phyloP scores from a whole-genome alignment of 1,139 yeast species.

The Casaregolazyma lundiana region DNA sequence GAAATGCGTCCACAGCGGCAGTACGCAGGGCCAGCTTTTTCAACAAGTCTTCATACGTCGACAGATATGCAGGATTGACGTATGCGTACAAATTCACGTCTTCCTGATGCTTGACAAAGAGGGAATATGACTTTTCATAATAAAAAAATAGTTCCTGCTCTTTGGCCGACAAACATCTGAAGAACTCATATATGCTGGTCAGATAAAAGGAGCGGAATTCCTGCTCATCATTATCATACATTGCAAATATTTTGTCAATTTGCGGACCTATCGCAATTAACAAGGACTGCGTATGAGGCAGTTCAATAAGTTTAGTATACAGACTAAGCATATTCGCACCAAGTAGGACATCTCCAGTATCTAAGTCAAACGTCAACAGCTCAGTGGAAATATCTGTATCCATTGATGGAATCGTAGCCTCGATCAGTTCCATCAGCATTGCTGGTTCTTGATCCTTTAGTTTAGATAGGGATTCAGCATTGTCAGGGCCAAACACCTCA shows the following conservation, averaged over 20 bases:
- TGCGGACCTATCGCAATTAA: conserved; percentile 15
- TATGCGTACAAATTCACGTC: conserved; percentile 4
- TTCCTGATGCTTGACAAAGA: background rate
- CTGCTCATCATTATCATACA: conserved; percentile 16
- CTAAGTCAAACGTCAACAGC: conserved; percentile 16
- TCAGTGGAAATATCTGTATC: conserved; percentile 17
- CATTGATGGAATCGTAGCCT: conserved; percentile 18
- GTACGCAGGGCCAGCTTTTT: conserved; percentile 5
- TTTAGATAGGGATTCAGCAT: background rate
- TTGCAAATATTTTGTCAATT: conserved; percentile 17
- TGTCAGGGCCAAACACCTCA: conserved; percentile 1
- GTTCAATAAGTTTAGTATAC: conserved; percentile 21
- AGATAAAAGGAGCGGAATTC: conserved; percentile 16
- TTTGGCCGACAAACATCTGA: conserved; percentile 22
- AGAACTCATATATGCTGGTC: conserved; percentile 22
- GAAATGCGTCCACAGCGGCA: conserved; percentile 2
- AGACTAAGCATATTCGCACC: conserved; percentile 21
- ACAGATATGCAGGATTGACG: conserved; percentile 12
- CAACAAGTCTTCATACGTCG: conserved; percentile 8
- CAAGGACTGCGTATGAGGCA: conserved; percentile 16
- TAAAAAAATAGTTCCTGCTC: conserved; percentile 19
- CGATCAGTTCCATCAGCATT: conserved; percentile 21
- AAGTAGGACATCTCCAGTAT: conserved; percentile 17
- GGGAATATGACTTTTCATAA: conserved; percentile 18
- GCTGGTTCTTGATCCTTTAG: conserved; percentile 10